Conservation (phyloP, 176 grass and related monocot genomes). For the Melocanna baccifera region DNA sequence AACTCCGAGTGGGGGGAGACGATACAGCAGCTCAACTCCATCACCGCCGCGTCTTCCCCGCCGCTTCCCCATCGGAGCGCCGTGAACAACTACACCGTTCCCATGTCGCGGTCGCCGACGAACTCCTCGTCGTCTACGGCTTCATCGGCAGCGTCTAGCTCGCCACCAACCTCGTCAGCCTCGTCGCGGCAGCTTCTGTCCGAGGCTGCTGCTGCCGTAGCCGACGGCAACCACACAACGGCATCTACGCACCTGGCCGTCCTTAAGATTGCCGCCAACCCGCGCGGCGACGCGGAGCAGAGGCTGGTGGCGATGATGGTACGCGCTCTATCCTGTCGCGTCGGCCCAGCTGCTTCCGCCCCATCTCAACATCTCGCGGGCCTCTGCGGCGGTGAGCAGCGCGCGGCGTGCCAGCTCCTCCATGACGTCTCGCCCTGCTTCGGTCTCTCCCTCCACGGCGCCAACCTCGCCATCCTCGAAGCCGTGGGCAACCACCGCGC, state of each 20-base stretch:
- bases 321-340: slow-evolving; percentile 40
- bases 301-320: slow-evolving; percentile 75
- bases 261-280: slow-evolving; percentile 31
- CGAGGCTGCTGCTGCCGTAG: slow-evolving; percentile 46
- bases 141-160: slow-evolving; percentile 62
- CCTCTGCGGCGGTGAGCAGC: slow-evolving; percentile 46
- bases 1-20: slow-evolving; percentile 51
- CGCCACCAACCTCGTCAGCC: slow-evolving; percentile 40
- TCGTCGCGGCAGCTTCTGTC: slow-evolving; percentile 53
- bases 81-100: slow-evolving; percentile 3
- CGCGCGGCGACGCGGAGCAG: slow-evolving; percentile 56
- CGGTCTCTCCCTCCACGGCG: slow-evolving; percentile 49
- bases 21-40: slow-evolving; percentile 47
- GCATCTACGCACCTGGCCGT: slow-evolving; percentile 40
- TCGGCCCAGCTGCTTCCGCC: not conserved
- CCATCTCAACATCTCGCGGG: slow-evolving; percentile 13
- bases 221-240: slow-evolving; percentile 44
- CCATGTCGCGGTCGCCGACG: slow-evolving; percentile 40
- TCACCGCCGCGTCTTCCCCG: not conserved
- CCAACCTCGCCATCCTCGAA: slow-evolving; percentile 72
- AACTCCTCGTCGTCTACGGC: slow-evolving; percentile 62
- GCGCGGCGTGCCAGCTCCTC: slow-evolving; percentile 48
- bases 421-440: slow-evolving; percentile 61
- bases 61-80: slow-evolving; percentile 5
- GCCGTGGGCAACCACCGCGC: slow-evolving; percentile 28